Evolutionary conservation across 805 yeast species (phyloP).

Genomic region (Candida yuanshanica): DNA sequence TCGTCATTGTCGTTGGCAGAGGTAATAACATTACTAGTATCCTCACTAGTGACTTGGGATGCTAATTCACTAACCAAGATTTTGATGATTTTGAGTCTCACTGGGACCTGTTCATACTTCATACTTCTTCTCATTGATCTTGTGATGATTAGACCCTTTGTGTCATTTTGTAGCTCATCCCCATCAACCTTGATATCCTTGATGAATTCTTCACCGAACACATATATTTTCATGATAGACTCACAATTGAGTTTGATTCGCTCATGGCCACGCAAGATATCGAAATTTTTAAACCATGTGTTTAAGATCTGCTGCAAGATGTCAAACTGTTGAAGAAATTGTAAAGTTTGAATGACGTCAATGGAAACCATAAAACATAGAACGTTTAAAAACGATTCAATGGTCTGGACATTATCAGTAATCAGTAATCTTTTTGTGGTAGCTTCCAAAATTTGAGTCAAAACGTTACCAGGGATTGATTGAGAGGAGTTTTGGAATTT

Average conservation of each 20-base stretch:
- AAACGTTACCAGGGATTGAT: constrained; percentile 14
- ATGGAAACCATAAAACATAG: constrained; percentile 63
- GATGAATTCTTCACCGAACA: constrained; percentile 47
- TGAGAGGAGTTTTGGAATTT: constrained; percentile 32
- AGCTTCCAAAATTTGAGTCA: constrained; percentile 61
- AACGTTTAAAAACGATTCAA: constrained; percentile 72
- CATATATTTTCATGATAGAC: constrained; percentile 65
- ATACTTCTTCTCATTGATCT: constrained; percentile 72
- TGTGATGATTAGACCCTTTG: constrained; percentile 66
- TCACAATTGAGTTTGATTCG: constrained; percentile 59
- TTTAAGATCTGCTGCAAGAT: constrained; percentile 50
- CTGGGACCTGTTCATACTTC: constrained; percentile 58
- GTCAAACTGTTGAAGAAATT: constrained; percentile 42
- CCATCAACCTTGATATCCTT: constrained; percentile 63
- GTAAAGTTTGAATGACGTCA: constrained; percentile 58
- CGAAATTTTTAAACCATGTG: constrained; percentile 82
- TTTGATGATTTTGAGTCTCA: constrained; percentile 66
- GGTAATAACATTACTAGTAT: constrained; percentile 52
- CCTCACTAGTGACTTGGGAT: constrained; percentile 40
- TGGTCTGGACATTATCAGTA: constrained; percentile 66
- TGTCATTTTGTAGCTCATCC: constrained; percentile 55
- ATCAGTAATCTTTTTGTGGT: constrained; percentile 59
- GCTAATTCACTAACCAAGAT: constrained; percentile 63
- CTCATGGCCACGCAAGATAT: constrained; percentile 67
- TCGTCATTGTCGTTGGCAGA: constrained; percentile 49